Percentiles rank a stretch among this genome's conserved stretches.
Conservation (phyloP, 2,329 filamentous ascomycete genomes). For the Reticulascus tulasneorum region DNA sequence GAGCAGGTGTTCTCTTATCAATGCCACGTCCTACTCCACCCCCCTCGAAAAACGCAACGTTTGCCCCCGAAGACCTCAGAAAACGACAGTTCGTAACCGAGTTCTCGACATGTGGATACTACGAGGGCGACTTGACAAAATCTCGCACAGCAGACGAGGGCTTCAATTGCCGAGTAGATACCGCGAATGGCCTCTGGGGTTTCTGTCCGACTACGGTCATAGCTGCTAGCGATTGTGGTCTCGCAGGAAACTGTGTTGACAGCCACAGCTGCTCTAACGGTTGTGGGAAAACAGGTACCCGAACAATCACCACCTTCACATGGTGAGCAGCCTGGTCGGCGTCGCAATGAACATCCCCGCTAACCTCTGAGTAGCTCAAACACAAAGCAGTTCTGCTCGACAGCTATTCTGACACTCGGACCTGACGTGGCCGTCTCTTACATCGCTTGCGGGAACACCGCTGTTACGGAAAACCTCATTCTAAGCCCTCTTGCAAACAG, state of each 20-base stretch:
- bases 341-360: no score
- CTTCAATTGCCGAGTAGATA: slow-evolving; percentile 32
- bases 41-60: slow-evolving; percentile 1
- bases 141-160: slow-evolving; percentile 27
- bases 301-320: slow-evolving; percentile 26
- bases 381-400: slow-evolving; percentile 25
- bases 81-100: slow-evolving; percentile 2
- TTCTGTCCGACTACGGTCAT: slow-evolving; percentile 33
- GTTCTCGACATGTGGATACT: slow-evolving; percentile 23
- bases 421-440: slow-evolving; percentile 30
- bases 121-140: slow-evolving; percentile 23
- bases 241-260: slow-evolving; percentile 33
- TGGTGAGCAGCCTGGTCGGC: slow-evolving; percentile 29
- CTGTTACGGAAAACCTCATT: slow-evolving; percentile 18
- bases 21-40: neutral
- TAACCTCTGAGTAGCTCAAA: neutral
- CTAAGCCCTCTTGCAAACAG: neutral
- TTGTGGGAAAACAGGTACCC: slow-evolving; percentile 23
- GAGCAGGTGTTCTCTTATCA: neutral
- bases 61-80: neutral
- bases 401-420: slow-evolving; percentile 25
- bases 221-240: slow-evolving; percentile 30
- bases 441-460: slow-evolving; percentile 26
- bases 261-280: slow-evolving; percentile 23
- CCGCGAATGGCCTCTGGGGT: slow-evolving; percentile 30